A percentile compares a stretch with the other conserved stretches of the same genome.
These are phyloP conservation scores for Teratosphaeria nubilosa DNA, from an alignment of 2,329 filamentous ascomycete species.

Conservation along the genomic window DNA sequence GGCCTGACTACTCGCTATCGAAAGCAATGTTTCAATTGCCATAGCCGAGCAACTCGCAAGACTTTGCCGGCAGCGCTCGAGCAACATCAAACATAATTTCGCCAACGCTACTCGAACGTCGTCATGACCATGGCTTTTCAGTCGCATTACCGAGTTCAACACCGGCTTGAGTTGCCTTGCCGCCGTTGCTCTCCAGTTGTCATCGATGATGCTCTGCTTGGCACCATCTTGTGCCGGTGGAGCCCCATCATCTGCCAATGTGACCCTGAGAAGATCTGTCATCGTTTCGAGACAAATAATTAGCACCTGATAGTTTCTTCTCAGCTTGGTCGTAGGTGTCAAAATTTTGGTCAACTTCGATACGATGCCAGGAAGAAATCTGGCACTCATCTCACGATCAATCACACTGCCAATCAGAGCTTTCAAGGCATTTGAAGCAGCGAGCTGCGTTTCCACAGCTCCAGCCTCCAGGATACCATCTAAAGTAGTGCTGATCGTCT, in stretches of 20 bases:
- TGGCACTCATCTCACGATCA: constrained; percentile 66
- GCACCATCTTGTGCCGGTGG: neutral
- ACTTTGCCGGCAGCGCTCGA: constrained; percentile 69
- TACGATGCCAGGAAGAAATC: constrained; percentile 77
- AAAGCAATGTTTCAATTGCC: constrained; percentile 67
- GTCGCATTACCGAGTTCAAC: constrained; percentile 63
- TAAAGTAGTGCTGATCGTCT: constrained; percentile 69
- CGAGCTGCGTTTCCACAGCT: constrained; percentile 58
- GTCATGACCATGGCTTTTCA: constrained; percentile 58
- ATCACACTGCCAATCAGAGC: constrained; percentile 54
- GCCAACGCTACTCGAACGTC: constrained; percentile 61
- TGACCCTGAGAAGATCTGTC: constrained; percentile 11
- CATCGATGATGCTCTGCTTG: neutral
- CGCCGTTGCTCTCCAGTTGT: constrained; percentile 68
- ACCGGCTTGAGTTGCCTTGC: constrained; percentile 73
- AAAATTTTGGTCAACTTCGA: constrained; percentile 70
- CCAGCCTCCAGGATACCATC: constrained; percentile 58
- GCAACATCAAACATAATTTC: constrained; percentile 59
- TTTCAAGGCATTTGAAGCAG: constrained; percentile 56
- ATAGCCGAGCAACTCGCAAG: constrained; percentile 59
- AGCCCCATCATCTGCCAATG: constrained; percentile 6
- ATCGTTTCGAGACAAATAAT: constrained; percentile 20
- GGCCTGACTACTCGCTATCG: neutral
- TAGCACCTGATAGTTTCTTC: constrained; percentile 54
- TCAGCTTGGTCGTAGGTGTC: constrained; percentile 54